Evolutionary conservation across 306 rosid species (phyloP).

Genomic region (Vigna trinervia): DNA sequence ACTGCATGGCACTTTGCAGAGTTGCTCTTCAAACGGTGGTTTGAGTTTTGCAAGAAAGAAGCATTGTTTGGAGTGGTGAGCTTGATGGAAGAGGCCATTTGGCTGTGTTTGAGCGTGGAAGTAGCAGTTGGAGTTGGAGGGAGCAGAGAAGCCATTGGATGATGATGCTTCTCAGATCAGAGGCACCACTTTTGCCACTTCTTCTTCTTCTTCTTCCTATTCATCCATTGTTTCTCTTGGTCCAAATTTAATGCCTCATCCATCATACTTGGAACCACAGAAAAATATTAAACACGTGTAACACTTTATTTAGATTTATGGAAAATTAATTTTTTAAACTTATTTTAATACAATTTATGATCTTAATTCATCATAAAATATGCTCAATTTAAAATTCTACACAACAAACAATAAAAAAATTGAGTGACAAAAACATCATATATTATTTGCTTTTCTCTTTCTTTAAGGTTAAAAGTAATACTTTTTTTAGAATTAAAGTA

Average conservation of each 20-base stretch:
- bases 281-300: background rate
- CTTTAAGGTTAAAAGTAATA: too few species aligned
- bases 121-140: constrained; percentile 53
- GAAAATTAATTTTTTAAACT: background rate
- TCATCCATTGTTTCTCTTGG: constrained; percentile 32
- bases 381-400: too few species aligned
- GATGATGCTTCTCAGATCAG: background rate
- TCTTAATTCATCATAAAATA: too few species aligned
- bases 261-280: background rate
- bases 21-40: constrained; percentile 46
- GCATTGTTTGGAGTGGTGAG: constrained; percentile 39
- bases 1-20: constrained; percentile 60
- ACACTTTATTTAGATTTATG: background rate
- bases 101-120: constrained; percentile 50
- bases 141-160: constrained; percentile 68
- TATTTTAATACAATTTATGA: background rate
- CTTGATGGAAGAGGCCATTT: constrained; percentile 47
- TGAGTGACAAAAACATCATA: too few species aligned
- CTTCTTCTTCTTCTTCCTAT: background rate
- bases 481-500: too few species aligned
- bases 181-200: background rate
- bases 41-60: constrained; percentile 47
- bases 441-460: too few species aligned
- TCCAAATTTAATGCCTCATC: constrained; percentile 10
- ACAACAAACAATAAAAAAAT: too few species aligned